Base-by-base conservation (phyloP, 176 grass and related monocot species). In the Oryza meridionalis region DNA sequence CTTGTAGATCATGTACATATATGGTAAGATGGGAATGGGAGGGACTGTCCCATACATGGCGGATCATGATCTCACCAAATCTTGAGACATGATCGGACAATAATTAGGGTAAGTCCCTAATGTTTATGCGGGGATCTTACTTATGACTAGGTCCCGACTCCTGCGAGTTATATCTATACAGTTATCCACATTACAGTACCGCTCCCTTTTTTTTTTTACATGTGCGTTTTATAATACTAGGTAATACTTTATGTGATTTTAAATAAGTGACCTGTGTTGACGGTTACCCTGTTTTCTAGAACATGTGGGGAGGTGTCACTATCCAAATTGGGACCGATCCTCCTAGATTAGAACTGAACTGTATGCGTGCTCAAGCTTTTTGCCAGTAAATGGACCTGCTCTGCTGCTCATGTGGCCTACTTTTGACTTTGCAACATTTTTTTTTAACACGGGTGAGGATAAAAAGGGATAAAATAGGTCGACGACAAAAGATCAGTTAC, bases 321-420 rank as follows among this genome's bases (percentile, higher is more conserved):
- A 27, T 80, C 69, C 17, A 25, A 29, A 11, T 69, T 16, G 65
- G n/a, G 46, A 61, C 49, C 0, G 42, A 73, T 84, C 9, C 49
- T 80, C 81, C 61, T 61, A 75, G 32, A 59, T 59, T 62, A 69
- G 26, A n/a, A 40, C 1, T 31, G 10, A 29, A 76, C 11, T 2
- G 11, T 19, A n/a, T 21, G 53, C 31, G 19, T 64, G 19, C 19
- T 50, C 11, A 6, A 33, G 1, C 75, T 89, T 85, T 89, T 64
- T 26, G 49, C 69, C 11, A 4, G 81, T 79, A 68, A 88, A 33
- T 58, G 81, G 25, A 68, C 53, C 66, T 33, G 21, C 55, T 66
- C 27, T 46, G 24, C 7, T 17, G 26, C 38, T 70, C 85, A 26
- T 46, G 31, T 49, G 25, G 24, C 58, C 75, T 17, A 13, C 81